Conservation (phyloP, 1,139 yeast species). For the Hyphopichia pseudoburtonii region DNA sequence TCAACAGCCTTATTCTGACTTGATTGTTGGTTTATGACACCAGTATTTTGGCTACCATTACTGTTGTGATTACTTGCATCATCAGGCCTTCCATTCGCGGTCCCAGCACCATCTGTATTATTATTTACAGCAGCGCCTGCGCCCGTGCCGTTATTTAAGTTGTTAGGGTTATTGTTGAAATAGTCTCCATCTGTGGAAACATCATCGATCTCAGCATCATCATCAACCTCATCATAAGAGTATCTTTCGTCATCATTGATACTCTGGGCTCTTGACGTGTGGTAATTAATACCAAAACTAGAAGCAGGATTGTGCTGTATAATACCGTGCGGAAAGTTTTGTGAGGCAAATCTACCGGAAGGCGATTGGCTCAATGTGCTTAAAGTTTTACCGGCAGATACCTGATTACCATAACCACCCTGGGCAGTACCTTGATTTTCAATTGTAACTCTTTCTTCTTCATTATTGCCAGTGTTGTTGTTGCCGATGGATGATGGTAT, state of each 20-base stretch:
- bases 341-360: conserved; percentile 1
- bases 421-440: neutral
- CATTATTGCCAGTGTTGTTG: conserved; percentile 2
- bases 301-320: conserved; percentile 1
- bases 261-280: conserved; percentile 12
- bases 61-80: conserved; percentile 2
- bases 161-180: conserved; percentile 1
- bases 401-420: no score
- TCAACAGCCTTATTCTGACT: conserved; percentile 2
- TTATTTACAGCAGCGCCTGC: neutral
- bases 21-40: conserved; percentile 4
- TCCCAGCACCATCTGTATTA: neutral
- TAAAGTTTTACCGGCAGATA: conserved; percentile 1
- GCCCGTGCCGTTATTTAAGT: neutral
- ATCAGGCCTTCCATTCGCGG: neutral
- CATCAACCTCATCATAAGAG: conserved; percentile 21
- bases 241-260: conserved; percentile 17
- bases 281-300: conserved; percentile 4
- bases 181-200: conserved; percentile 4
- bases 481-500: conserved; percentile 1
- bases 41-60: conserved; percentile 4
- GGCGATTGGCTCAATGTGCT: conserved; percentile 4
- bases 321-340: neutral
- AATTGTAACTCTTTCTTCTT: conserved; percentile 1
- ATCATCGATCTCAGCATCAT: conserved; percentile 15